Evolutionary conservation across 495 filamentous ascomycete genomes (phyloP).

Genomic region (Acidiella bohemica): DNA sequence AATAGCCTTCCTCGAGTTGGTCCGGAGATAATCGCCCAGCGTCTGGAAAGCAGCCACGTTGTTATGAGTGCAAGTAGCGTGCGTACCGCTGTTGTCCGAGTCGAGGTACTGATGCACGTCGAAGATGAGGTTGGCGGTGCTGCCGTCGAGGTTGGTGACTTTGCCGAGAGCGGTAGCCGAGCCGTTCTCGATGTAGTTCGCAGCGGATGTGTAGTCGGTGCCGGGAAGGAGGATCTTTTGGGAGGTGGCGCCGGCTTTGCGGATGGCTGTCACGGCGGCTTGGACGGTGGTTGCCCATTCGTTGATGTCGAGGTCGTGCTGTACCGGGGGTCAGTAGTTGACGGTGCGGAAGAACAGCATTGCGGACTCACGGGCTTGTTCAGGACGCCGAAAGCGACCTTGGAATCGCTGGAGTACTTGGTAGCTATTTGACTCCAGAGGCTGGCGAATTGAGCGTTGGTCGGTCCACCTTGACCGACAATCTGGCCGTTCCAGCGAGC

Average conservation of each 20-base stretch:
- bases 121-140: conserved; percentile 40
- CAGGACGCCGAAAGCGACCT: conserved; percentile 48
- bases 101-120: conserved; percentile 51
- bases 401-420: conserved; percentile 36
- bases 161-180: conserved; percentile 34
- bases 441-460: conserved; percentile 40
- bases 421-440: conserved; percentile 45
- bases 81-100: conserved; percentile 41
- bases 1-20: conserved; percentile 32
- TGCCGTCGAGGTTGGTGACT: conserved; percentile 43
- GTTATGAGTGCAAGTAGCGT: conserved; percentile 41
- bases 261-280: conserved; percentile 44
- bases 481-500: conserved; percentile 46
- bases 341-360: no score
- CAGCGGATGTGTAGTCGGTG: conserved; percentile 36
- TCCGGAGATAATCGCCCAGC: conserved; percentile 33
- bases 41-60: conserved; percentile 25
- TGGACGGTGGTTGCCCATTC: conserved; percentile 42
- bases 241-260: conserved; percentile 41
- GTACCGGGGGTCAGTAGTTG: no score
- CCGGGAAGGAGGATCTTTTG: conserved; percentile 42
- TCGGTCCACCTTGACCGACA: conserved; percentile 45
- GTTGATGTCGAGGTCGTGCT: conserved; percentile 33
- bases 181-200: conserved; percentile 33
- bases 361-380: conserved; percentile 38